phyloP scores from a whole-genome alignment of 2,329 filamentous ascomycete species.

The Claviceps sp. region DNA sequence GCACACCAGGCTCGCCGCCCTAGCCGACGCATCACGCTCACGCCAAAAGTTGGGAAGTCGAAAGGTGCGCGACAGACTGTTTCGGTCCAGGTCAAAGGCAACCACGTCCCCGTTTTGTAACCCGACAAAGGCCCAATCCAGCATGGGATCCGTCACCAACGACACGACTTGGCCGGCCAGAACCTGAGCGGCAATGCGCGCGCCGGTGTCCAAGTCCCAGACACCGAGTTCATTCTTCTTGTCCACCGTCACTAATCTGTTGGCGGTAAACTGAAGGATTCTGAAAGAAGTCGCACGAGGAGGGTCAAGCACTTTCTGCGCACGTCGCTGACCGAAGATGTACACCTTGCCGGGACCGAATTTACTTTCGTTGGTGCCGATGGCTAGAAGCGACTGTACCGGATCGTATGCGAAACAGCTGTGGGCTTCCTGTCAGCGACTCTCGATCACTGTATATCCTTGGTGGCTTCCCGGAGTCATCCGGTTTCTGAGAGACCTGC shows the following conservation, averaged over 20 bases:
- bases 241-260: slow-evolving; percentile 76
- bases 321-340: slow-evolving; percentile 69
- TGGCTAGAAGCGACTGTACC: slow-evolving; percentile 80
- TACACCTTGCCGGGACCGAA: slow-evolving; percentile 83
- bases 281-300: slow-evolving; percentile 62
- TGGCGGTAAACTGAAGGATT: slow-evolving; percentile 69
- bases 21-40: slow-evolving; percentile 53
- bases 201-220: slow-evolving; percentile 64
- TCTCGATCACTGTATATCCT: neutral
- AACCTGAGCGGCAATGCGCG: slow-evolving; percentile 53
- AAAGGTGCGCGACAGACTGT: slow-evolving; percentile 55
- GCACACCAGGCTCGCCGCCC: slow-evolving; percentile 51
- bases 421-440: slow-evolving; percentile 3
- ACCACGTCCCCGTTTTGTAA: slow-evolving; percentile 72
- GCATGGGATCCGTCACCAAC: slow-evolving; percentile 70
- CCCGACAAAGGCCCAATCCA: slow-evolving; percentile 88
- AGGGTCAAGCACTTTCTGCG: slow-evolving; percentile 61
- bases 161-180: slow-evolving; percentile 64
- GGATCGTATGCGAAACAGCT: slow-evolving; percentile 83
- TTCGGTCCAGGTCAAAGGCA: slow-evolving; percentile 85
- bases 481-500: neutral
- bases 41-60: slow-evolving; percentile 80
- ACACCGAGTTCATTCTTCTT: slow-evolving; percentile 73
- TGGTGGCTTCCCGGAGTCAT: neutral
- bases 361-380: slow-evolving; percentile 78